These are phyloP conservation scores for Adansonia grandidieri DNA, from an alignment of 441 rosid species.

Conservation along the genomic window DNA sequence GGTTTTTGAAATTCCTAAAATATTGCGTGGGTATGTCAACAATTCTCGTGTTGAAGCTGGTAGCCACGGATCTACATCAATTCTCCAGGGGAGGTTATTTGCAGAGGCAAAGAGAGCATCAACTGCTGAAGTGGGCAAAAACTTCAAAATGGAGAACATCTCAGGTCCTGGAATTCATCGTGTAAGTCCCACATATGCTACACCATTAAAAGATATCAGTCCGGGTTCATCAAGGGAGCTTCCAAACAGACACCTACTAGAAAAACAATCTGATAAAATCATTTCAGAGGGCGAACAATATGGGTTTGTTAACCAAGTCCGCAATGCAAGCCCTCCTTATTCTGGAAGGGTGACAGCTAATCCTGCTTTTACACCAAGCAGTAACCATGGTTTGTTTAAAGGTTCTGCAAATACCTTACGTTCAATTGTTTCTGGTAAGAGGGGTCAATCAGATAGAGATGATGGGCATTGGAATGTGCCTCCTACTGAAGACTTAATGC, in stretches of 20 bases:
- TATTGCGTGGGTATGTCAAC: slow-evolving; percentile 34
- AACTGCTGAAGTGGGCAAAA: slow-evolving; percentile 41
- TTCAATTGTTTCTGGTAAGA: slow-evolving; percentile 44
- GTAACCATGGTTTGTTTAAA: slow-evolving; percentile 39
- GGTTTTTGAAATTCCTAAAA: slow-evolving; percentile 49
- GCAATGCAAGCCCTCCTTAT: slow-evolving; percentile 40
- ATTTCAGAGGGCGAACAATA: slow-evolving; percentile 53
- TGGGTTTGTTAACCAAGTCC: slow-evolving; percentile 47
- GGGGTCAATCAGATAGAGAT: slow-evolving; percentile 46
- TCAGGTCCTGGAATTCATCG: slow-evolving; percentile 40
- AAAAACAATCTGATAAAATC: slow-evolving; percentile 36
- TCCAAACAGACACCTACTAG: slow-evolving; percentile 39
- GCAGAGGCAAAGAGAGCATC: slow-evolving; percentile 45
- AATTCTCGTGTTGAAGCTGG: slow-evolving; percentile 36
- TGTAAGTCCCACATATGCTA: slow-evolving; percentile 38
- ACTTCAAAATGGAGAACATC: slow-evolving; percentile 38
- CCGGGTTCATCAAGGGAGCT: slow-evolving; percentile 35
- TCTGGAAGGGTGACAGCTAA: slow-evolving; percentile 43
- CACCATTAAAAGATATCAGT: slow-evolving; percentile 49
- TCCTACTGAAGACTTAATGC: slow-evolving; percentile 54
- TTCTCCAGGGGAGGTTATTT: slow-evolving; percentile 49
- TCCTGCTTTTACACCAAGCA: slow-evolving; percentile 42
- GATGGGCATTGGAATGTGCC: slow-evolving; percentile 35
- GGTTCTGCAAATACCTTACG: slow-evolving; percentile 39
- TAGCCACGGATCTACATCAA: slow-evolving; percentile 38